Percentiles rank a stretch among this genome's conserved stretches.
These are phyloP conservation scores for Clitopilus hobsonii DNA, from an alignment of 768 basidiomycete genomes.

Conservation along the genomic window DNA sequence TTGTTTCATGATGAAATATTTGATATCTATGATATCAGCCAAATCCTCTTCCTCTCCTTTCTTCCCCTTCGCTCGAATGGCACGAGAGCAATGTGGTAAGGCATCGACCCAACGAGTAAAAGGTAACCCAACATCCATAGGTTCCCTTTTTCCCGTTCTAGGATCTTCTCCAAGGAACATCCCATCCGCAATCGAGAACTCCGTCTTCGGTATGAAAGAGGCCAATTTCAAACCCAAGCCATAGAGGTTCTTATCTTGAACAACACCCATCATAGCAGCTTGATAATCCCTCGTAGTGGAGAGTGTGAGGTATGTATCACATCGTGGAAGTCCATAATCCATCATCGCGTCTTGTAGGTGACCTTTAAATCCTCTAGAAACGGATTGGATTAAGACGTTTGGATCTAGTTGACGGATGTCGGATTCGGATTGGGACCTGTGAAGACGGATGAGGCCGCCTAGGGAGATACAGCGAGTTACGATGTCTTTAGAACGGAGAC, in stretches of 20 bases:
- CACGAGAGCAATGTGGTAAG: constrained; percentile 54
- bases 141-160: constrained; percentile 34
- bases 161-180: constrained; percentile 41
- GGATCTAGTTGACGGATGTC: constrained; percentile 50
- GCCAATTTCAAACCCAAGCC: constrained; percentile 46
- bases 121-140: constrained; percentile 46
- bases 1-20: constrained; percentile 46
- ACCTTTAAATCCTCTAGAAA: constrained; percentile 37
- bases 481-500: constrained; percentile 52
- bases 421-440: constrained; percentile 33
- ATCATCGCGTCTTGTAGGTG: constrained; percentile 42
- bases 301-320: constrained; percentile 44
- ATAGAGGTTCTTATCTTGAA: constrained; percentile 44
- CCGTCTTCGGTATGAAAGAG: constrained; percentile 47
- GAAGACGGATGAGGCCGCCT: constrained; percentile 48
- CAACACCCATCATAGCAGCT: constrained; percentile 46
- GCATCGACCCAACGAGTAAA: constrained; percentile 58
- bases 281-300: constrained; percentile 38
- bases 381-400: constrained; percentile 33
- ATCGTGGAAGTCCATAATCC: constrained; percentile 41
- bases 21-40: constrained; percentile 65
- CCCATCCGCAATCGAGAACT: constrained; percentile 60
- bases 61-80: constrained; percentile 40
- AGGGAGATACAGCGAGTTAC: constrained; percentile 46
- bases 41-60: constrained; percentile 43